Percentiles rank a stretch among this genome's conserved stretches.
Evolutionary conservation across 2,329 filamentous ascomycete species (phyloP).

Genomic region (Calonectria montana): DNA sequence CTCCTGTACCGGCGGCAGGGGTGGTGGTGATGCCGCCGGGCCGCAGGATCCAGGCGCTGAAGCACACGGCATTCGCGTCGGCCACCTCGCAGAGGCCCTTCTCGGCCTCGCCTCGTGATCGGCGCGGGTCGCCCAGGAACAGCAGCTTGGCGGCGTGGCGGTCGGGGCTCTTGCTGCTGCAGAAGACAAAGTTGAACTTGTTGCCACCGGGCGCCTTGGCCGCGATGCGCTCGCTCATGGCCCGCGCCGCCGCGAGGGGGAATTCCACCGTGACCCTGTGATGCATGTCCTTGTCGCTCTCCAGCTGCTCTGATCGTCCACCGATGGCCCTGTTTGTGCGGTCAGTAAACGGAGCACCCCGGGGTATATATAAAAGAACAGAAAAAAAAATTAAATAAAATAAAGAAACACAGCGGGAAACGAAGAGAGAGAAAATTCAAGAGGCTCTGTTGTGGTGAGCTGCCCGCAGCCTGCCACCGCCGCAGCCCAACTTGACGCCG

Average conservation of each 20-base stretch:
- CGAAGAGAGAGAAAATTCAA: background rate
- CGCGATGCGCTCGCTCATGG: constrained; percentile 54
- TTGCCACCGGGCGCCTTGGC: constrained; percentile 43
- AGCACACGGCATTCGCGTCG: constrained; percentile 44
- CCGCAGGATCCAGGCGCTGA: constrained; percentile 52
- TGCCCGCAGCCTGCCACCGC: too few species aligned
- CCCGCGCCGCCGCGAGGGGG: constrained; percentile 68
- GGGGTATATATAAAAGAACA: background rate
- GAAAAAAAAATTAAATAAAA: background rate
- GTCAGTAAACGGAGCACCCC: background rate
- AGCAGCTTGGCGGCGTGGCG: constrained; percentile 50
- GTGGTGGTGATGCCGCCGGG: constrained; percentile 38
- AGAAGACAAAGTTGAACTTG: constrained; percentile 57
- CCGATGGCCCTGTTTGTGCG: constrained; percentile 51
- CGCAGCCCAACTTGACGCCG: background rate
- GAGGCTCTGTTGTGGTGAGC: background rate
- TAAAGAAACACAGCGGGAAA: background rate
- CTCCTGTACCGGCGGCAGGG: constrained; percentile 34
- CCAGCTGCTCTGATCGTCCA: constrained; percentile 58
- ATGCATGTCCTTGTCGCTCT: constrained; percentile 55
- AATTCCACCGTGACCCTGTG: constrained; percentile 69
- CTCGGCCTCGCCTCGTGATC: constrained; percentile 54
- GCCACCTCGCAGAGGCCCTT: constrained; percentile 52
- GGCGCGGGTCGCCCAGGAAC: constrained; percentile 52
- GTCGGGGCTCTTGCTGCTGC: constrained; percentile 51